Conservation (phyloP, 495 filamentous ascomycete genomes). For the Halenospora varia region DNA sequence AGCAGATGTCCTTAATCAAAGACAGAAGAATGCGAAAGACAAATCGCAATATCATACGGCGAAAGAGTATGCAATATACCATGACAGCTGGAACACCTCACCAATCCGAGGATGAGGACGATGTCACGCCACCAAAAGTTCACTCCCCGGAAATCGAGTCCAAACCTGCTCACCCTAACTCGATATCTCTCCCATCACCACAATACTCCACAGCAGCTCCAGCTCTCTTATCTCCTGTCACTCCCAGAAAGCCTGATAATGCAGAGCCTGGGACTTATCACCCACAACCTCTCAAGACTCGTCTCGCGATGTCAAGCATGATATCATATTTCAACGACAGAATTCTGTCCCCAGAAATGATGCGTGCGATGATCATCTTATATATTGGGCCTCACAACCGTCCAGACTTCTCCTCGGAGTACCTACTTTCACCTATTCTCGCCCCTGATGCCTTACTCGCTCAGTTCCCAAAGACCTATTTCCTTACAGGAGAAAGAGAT, state of each 20-base stretch:
- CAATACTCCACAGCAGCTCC: conserved; percentile 22
- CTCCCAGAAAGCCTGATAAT: background rate
- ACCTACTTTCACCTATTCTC: conserved; percentile 80
- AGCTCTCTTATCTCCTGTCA: conserved; percentile 4
- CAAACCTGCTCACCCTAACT: background rate
- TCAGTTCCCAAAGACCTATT: conserved; percentile 84
- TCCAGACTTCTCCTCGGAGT: conserved; percentile 90
- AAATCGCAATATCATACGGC: conserved; percentile 68
- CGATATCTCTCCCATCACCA: conserved; percentile 7
- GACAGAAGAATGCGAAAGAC: conserved; percentile 73
- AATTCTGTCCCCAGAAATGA: conserved; percentile 94
- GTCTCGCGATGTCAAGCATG: conserved; percentile 89
- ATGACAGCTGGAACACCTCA: conserved; percentile 58
- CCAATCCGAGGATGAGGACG: conserved; percentile 58
- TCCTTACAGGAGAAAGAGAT: conserved; percentile 92
- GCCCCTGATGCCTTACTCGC: conserved; percentile 80
- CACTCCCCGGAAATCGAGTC: conserved; percentile 17
- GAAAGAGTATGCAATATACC: conserved; percentile 67
- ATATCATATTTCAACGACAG: conserved; percentile 97
- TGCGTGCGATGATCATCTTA: conserved; percentile 97
- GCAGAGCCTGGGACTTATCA: conserved; percentile 35
- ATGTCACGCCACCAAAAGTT: conserved; percentile 26
- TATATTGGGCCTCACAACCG: conserved; percentile 92
- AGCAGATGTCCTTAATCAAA: conserved; percentile 91
- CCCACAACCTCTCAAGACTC: conserved; percentile 71